Conservation (phyloP, 768 basidiomycete species). For the Leccinum subtestaceum region DNA sequence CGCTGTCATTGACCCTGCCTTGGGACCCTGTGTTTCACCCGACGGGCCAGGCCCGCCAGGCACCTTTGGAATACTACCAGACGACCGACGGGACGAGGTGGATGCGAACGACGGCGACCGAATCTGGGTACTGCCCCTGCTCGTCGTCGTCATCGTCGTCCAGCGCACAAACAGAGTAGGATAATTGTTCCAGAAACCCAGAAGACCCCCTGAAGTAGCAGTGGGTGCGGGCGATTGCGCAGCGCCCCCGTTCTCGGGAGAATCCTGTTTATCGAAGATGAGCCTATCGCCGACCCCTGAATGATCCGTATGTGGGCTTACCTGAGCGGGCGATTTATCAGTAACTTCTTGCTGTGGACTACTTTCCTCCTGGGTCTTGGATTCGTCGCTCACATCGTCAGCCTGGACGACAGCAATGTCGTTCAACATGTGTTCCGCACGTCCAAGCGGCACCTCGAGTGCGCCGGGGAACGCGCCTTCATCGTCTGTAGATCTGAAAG, state of each 20-base stretch:
- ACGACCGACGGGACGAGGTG: conserved; percentile 22
- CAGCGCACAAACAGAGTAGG: conserved; percentile 58
- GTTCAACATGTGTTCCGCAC: conserved; percentile 60
- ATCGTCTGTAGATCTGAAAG: conserved; percentile 50
- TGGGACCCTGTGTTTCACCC: conserved; percentile 13
- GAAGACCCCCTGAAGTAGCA: conserved; percentile 40
- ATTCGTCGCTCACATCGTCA: conserved; percentile 13
- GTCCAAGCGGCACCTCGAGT: conserved; percentile 55
- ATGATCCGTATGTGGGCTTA: conserved; percentile 13
- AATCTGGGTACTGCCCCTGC: conserved; percentile 22
- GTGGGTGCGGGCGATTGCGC: conserved; percentile 20
- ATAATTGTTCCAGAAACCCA: conserved; percentile 61
- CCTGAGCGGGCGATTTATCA: conserved; percentile 21
- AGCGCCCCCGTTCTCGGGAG: conserved; percentile 24
- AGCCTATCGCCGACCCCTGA: not conserved
- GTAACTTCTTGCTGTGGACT: conserved; percentile 17
- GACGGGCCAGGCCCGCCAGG: conserved; percentile 35
- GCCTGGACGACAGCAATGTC: conserved; percentile 23
- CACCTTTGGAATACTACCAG: conserved; percentile 25
- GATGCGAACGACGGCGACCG: conserved; percentile 18
- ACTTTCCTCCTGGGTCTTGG: conserved; percentile 17
- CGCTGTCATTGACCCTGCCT: not conserved
- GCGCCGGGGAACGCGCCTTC: conserved; percentile 58
- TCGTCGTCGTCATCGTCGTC: conserved; percentile 24
- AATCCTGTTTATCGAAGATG: conserved; percentile 16